These are phyloP conservation scores for Heterobasidion annosum DNA, from an alignment of 1,284 basidiomycete genomes.

Conservation along the genomic window DNA sequence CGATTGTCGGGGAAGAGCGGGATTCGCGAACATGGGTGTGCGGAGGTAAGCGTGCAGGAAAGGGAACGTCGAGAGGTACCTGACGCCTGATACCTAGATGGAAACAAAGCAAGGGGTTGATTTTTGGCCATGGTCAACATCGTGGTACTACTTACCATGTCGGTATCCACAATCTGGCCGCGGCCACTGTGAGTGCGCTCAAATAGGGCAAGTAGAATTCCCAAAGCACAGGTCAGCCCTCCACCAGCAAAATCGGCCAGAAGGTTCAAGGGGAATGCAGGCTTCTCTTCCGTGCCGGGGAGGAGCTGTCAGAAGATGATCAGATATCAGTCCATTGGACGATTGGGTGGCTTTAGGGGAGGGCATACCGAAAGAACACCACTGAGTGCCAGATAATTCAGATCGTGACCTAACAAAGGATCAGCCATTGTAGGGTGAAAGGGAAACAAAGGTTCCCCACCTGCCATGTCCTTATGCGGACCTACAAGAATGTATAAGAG, in stretches of 20 bases:
- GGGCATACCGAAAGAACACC: constrained; percentile 62
- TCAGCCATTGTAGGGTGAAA: constrained; percentile 2
- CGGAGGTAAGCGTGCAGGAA: constrained; percentile 39
- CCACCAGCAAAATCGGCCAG: constrained; percentile 82
- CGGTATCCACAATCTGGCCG: constrained; percentile 70
- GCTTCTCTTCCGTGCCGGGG: constrained; percentile 55
- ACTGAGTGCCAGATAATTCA: constrained; percentile 81
- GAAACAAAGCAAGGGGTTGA: neutral
- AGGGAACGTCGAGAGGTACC: constrained; percentile 69
- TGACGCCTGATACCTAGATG: constrained; percentile 64
- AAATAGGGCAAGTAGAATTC: constrained; percentile 69
- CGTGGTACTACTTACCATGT: constrained; percentile 49
- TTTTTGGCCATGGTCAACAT: neutral
- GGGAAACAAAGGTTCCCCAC: constrained; percentile 24
- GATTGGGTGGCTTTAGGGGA: neutral
- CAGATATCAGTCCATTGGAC: neutral
- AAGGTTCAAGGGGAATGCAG: constrained; percentile 68
- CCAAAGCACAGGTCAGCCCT: constrained; percentile 63
- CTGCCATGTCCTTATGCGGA: constrained; percentile 60
- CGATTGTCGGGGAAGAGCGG: constrained; percentile 17
- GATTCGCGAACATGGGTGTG: constrained; percentile 22
- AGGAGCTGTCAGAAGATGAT: constrained; percentile 40
- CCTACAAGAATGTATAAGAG: constrained; percentile 26
- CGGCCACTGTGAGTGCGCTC: constrained; percentile 53
- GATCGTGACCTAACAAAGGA: constrained; percentile 56